These are phyloP conservation scores for Penicillium paxilli DNA, from an alignment of 495 filamentous ascomycete genomes.

Conservation along the genomic window DNA sequence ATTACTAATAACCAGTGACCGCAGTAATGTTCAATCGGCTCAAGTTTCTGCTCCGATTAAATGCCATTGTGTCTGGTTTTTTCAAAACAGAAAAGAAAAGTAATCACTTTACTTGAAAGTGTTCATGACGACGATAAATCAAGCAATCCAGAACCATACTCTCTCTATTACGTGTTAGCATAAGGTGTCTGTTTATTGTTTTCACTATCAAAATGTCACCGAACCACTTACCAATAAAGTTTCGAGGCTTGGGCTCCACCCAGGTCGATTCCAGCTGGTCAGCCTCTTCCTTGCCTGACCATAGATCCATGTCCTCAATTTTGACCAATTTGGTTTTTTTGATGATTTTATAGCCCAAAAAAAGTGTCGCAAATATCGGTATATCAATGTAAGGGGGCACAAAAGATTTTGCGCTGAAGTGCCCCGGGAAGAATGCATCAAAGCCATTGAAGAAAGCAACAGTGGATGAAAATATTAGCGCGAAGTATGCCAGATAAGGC, in stretches of 20 bases:
- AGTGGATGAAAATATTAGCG: constrained; percentile 48
- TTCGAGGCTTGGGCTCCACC: constrained; percentile 24
- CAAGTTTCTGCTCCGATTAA: no score
- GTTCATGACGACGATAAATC: no score
- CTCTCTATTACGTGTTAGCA: constrained; percentile 8
- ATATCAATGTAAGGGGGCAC: constrained; percentile 47
- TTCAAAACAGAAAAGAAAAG: no score
- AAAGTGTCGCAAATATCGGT: constrained; percentile 51
- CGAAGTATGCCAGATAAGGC: constrained; percentile 50
- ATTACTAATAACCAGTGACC: no score
- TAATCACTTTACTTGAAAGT: no score
- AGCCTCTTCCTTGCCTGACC: constrained; percentile 36
- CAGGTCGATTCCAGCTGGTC: constrained; percentile 19
- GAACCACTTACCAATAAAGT: constrained; percentile 19
- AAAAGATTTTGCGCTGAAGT: constrained; percentile 33
- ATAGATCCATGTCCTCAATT: constrained; percentile 44
- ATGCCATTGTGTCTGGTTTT: no score
- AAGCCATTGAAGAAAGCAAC: constrained; percentile 60
- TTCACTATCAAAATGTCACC: background rate
- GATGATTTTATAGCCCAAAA: constrained; percentile 53
- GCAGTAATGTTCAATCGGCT: no score
- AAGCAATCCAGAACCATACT: constrained; percentile 24
- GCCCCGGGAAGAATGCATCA: constrained; percentile 55
- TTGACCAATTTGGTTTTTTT: constrained; percentile 54
- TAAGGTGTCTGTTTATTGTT: background rate